Evolutionary conservation across 1,139 yeast species (phyloP).

Genomic region (Candida glucosophila): DNA sequence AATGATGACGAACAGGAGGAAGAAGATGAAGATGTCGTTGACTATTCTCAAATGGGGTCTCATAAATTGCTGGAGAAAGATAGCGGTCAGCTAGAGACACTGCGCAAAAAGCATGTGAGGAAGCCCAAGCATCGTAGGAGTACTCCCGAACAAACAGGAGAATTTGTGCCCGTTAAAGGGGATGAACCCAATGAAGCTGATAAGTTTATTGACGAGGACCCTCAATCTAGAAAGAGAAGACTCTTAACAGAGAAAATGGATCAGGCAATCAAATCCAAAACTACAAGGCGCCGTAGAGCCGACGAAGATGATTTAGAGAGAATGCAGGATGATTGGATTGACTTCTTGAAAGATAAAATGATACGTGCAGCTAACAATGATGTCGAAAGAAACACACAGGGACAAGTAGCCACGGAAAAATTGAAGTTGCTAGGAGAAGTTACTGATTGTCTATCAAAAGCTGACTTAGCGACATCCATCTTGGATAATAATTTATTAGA

Average conservation of each 20-base stretch:
- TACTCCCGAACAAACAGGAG: constrained; percentile 5
- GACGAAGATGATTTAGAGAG: constrained; percentile 92
- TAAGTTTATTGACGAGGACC: constrained; percentile 26
- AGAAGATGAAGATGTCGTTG: constrained; percentile 5
- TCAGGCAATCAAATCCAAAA: constrained; percentile 61
- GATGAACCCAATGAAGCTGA: constrained; percentile 8
- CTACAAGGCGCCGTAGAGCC: constrained; percentile 49
- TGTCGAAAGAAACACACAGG: constrained; percentile 71
- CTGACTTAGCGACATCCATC: constrained; percentile 83
- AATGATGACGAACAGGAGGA: constrained; percentile 2
- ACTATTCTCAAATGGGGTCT: constrained; percentile 5
- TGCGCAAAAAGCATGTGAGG: constrained; percentile 28
- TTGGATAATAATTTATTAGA: constrained; percentile 90
- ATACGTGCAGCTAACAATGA: constrained; percentile 87
- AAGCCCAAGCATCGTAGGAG: constrained; percentile 8
- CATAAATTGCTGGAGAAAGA: constrained; percentile 11
- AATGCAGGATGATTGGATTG: constrained; percentile 88
- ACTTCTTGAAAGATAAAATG: constrained; percentile 80
- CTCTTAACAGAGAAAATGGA: constrained; percentile 77
- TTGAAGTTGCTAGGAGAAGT: constrained; percentile 77
- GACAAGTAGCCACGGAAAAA: constrained; percentile 79
- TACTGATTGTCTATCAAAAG: constrained; percentile 64
- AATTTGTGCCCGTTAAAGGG: constrained; percentile 8
- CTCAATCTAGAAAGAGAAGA: constrained; percentile 54
- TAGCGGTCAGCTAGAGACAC: not conserved